Evolutionary conservation across 805 yeast genomes (phyloP).

Genomic region (Kockiozyma suomiensis): DNA sequence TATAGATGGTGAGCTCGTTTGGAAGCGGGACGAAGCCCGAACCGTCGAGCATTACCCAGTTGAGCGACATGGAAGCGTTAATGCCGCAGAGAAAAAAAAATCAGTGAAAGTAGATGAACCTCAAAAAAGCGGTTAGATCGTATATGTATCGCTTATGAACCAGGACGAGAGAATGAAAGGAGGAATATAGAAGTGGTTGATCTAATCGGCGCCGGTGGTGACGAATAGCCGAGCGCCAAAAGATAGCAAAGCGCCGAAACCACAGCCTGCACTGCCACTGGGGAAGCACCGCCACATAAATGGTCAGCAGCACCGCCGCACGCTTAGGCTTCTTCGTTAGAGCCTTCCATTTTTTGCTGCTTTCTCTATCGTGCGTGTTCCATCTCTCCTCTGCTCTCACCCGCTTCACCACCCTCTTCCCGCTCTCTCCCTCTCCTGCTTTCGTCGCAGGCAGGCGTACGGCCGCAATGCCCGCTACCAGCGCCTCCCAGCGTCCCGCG

Average conservation of each 20-base stretch:
- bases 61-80: slow-evolving; percentile 33
- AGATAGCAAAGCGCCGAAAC: background rate
- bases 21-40: slow-evolving; percentile 33
- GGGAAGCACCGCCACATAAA: background rate
- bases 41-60: slow-evolving; percentile 38
- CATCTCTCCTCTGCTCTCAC: background rate
- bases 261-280: slow-evolving; percentile 1
- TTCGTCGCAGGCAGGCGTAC: background rate
- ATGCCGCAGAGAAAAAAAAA: background rate
- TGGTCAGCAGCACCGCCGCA: background rate
- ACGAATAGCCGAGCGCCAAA: background rate
- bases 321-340: background rate
- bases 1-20: slow-evolving; percentile 21
- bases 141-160: too few species aligned
- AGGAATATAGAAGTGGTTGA: too few species aligned
- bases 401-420: background rate
- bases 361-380: background rate
- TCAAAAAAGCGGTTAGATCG: background rate
- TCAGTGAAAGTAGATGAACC: background rate
- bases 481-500: background rate
- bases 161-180: too few species aligned
- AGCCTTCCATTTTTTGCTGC: background rate
- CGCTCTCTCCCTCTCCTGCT: background rate
- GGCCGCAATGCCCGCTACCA: slow-evolving; percentile 13
- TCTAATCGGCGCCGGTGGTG: too few species aligned